Evolutionary conservation across 345 rosid species (phyloP), one percentile per base, ranked within the genome.

Genomic region (Salix brachista): DNA sequence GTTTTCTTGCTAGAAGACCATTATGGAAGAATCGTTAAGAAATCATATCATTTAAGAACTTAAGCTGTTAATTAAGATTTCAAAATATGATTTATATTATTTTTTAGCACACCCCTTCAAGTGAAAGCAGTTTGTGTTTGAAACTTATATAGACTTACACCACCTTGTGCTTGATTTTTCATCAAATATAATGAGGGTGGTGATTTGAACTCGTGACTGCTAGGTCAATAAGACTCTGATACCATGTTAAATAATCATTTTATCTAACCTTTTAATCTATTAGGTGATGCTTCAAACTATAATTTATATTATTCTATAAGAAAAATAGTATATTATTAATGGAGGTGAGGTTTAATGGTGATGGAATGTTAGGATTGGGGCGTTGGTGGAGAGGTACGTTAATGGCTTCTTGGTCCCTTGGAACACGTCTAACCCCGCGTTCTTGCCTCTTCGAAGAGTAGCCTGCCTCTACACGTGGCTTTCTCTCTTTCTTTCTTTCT

Each of bases 361-460:
- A 25, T 32, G 60, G 21, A 37, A 10, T 2, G 30, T 48, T 75
- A 70, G 42, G 19, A 5, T 36, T 50, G 77, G 54, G 75, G 69
- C 48, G 26, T 66, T 8, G 69, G 69, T 34, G 73, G 28, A 8
- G 61, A 74, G 60, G 58, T 19, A 19, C 9, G 73, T 42, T 60
- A 60, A 34, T 73, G 79, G 68, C 36, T 9, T 23, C 36, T 50
- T 73, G 58, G 70, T 65, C 70, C 77, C 61, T 74, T 73, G 71
- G 70, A 74, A 74, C 80, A 76, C 79, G 84, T 78, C 77, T 9
- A 78, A 69, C 52, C 73, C 86, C 86, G 86, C 86, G 86, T 84
- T 39, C 5, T 4, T 2, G 11, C 83, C 84, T 81, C 86, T 21
- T 25, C 17, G 8, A 60, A 72, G 70, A 26, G 66, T 8, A 28